A percentile compares a stretch with the other conserved stretches of the same genome.
phyloP scores from a whole-genome alignment of 2,329 filamentous ascomycete genomes.

The Alternaria infectoria region DNA sequence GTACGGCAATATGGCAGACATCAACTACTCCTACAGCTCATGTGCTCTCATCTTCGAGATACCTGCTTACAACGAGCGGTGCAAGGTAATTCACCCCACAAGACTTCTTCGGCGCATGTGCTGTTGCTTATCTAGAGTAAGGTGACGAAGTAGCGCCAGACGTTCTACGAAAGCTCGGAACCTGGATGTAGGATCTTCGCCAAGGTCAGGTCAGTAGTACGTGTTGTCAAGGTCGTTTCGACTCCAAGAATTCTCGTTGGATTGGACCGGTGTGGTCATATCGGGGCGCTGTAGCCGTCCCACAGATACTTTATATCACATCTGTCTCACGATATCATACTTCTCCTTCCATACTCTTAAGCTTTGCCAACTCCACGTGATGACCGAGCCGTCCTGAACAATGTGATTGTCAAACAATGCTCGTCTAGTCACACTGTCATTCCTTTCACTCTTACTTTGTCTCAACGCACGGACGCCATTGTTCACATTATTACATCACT shows the following conservation, averaged over 20 bases:
- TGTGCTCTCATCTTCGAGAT: conserved; percentile 22
- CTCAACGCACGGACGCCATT: background rate
- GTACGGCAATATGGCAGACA: conserved; percentile 24
- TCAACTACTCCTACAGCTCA: conserved; percentile 10
- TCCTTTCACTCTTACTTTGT: background rate
- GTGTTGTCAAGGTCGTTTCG: too few relatives aligned
- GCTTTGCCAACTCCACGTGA: background rate
- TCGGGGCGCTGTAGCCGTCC: background rate
- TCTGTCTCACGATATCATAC: accelerated
- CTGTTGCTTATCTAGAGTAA: background rate
- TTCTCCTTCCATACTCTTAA: accelerated
- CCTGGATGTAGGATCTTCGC: too few relatives aligned
- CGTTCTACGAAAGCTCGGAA: too few relatives aligned
- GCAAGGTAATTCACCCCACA: background rate
- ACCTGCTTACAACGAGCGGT: conserved; percentile 6
- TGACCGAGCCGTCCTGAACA: background rate
- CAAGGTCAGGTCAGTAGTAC: too few relatives aligned
- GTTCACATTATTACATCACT: background rate
- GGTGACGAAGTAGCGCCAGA: too few relatives aligned
- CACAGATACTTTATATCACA: background rate
- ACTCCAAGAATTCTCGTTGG: too few relatives aligned
- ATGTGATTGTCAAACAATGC: background rate
- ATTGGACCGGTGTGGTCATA: background rate
- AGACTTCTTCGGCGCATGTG: background rate
- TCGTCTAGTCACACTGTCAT: background rate